phyloP scores from a whole-genome alignment of 2,329 filamentous ascomycete species.

The Periglandula ipomoeae region DNA sequence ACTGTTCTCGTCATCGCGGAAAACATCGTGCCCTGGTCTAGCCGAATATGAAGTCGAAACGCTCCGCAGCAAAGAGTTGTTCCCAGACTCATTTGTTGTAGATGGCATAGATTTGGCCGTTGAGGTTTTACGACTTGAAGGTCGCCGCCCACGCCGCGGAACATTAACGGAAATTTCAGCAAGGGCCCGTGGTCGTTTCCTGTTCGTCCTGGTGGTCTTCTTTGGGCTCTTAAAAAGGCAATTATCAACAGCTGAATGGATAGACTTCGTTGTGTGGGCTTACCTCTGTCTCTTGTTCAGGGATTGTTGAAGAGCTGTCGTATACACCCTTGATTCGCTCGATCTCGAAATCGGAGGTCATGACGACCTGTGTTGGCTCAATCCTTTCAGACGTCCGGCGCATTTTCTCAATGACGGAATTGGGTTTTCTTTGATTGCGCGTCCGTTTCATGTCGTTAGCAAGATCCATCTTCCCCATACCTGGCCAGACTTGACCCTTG shows the following conservation, averaged over 20 bases:
- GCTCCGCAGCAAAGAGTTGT: neutral
- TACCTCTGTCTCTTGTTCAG: constrained; percentile 34
- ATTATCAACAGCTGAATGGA: neutral
- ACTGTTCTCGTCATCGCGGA: constrained; percentile 19
- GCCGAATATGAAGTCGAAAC: constrained; percentile 8
- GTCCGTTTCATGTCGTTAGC: constrained; percentile 66
- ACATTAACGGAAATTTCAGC: constrained; percentile 26
- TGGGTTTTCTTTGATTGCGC: constrained; percentile 70
- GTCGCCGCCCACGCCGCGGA: constrained; percentile 18
- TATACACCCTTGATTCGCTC: constrained; percentile 50
- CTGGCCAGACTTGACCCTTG: constrained; percentile 66
- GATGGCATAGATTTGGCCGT: constrained; percentile 10
- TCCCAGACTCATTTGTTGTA: constrained; percentile 8
- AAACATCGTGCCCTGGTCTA: constrained; percentile 20
- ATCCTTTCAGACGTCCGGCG: constrained; percentile 54
- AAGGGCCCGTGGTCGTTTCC: constrained; percentile 23
- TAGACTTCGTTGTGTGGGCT: constrained; percentile 12
- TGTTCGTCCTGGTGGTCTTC: constrained; percentile 20
- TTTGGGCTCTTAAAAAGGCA: constrained; percentile 18
- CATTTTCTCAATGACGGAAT: constrained; percentile 60
- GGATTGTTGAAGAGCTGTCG: constrained; percentile 42
- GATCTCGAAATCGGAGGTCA: constrained; percentile 41
- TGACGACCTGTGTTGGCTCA: constrained; percentile 56
- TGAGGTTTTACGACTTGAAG: constrained; percentile 15
- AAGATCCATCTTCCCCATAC: constrained; percentile 76